phyloP scores from a whole-genome alignment of 345 rosid genomes.

The Draba incana region DNA sequence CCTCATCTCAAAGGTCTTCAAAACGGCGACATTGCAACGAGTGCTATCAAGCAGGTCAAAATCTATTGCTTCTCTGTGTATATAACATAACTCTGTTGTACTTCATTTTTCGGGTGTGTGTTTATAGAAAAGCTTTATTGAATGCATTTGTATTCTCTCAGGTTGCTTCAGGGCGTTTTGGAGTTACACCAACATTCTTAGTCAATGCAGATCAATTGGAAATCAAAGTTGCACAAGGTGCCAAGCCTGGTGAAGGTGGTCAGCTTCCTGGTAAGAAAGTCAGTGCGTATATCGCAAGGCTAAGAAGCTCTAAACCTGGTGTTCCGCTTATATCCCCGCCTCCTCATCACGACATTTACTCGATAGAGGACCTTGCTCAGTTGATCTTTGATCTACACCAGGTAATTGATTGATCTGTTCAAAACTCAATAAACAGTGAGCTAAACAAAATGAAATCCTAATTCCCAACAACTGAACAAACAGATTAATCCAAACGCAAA shows the following conservation, averaged over 20 bases:
- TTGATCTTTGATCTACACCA: slow-evolving; percentile 97
- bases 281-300: slow-evolving; percentile 95
- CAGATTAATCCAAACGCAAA: slow-evolving; percentile 97
- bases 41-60: slow-evolving; percentile 98
- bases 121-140: not conserved
- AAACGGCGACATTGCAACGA: slow-evolving; percentile 98
- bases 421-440: slow-evolving; percentile 11
- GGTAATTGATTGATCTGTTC: slow-evolving; percentile 53
- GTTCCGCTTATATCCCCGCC: slow-evolving; percentile 99
- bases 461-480: slow-evolving; percentile 23
- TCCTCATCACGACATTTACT: slow-evolving; percentile 96
- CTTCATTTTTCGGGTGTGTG: no score
- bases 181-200: slow-evolving; percentile 98
- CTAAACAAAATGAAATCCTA: not conserved
- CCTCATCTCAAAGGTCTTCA: slow-evolving; percentile 99
- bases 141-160: slow-evolving; percentile 44
- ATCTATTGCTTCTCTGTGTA: not conserved
- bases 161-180: slow-evolving; percentile 99
- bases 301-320: slow-evolving; percentile 97
- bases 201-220: slow-evolving; percentile 93
- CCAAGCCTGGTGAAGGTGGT: slow-evolving; percentile 99
- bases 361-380: slow-evolving; percentile 98
- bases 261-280: slow-evolving; percentile 99
- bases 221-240: slow-evolving; percentile 99
- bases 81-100: not conserved